These are phyloP conservation scores for Tulasnella sp. DNA, from an alignment of 768 basidiomycete genomes.

Conservation along the genomic window DNA sequence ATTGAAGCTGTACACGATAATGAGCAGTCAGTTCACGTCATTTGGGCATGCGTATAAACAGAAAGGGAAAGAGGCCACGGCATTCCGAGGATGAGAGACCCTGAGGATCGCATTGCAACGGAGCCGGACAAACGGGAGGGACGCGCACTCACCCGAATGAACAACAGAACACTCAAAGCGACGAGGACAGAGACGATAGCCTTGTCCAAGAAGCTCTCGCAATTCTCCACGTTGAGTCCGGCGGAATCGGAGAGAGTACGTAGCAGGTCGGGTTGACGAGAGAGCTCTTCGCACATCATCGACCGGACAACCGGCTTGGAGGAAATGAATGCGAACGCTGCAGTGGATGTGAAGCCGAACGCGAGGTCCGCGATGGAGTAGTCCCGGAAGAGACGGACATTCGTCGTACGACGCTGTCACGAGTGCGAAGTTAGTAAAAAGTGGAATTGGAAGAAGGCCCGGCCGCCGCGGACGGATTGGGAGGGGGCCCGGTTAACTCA, in stretches of 20 bases:
- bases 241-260: constrained; percentile 59
- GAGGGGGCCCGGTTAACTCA: constrained; percentile 35
- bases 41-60: background rate
- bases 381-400: constrained; percentile 76
- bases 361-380: constrained; percentile 75
- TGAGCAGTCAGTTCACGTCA: background rate
- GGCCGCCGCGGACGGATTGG: background rate
- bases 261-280: constrained; percentile 69
- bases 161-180: constrained; percentile 56
- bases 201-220: constrained; percentile 72
- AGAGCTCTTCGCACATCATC: constrained; percentile 67
- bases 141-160: constrained; percentile 55
- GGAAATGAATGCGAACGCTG: constrained; percentile 54
- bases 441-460: background rate
- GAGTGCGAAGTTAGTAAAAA: background rate
- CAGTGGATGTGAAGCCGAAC: constrained; percentile 58
- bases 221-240: constrained; percentile 72
- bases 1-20: constrained; percentile 54
- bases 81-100: background rate
- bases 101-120: background rate
- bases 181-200: constrained; percentile 57
- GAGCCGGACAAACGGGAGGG: background rate
- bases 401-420: constrained; percentile 55
- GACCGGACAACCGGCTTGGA: constrained; percentile 55
- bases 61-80: background rate